phyloP scores from a whole-genome alignment of 257 asterid species.

The Jasminum sambac region DNA sequence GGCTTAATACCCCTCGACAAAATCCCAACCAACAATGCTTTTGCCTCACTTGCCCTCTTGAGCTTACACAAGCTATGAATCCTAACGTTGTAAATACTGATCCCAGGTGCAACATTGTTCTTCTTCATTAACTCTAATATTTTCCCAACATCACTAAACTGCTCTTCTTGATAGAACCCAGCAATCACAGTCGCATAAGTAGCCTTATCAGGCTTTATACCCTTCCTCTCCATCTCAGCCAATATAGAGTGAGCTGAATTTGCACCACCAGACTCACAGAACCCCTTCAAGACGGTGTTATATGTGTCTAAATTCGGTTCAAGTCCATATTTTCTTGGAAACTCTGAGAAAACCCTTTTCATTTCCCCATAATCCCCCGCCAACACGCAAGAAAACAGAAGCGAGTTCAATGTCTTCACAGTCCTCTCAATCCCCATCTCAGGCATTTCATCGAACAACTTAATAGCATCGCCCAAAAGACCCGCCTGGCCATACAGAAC shows the following conservation, averaged over 20 bases:
- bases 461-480: constrained; percentile 49
- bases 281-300: constrained; percentile 66
- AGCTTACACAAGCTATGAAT: constrained; percentile 80
- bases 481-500: constrained; percentile 77
- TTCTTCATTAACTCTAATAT: constrained; percentile 62
- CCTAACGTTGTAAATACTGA: constrained; percentile 60
- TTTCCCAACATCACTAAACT: constrained; percentile 63
- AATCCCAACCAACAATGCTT: constrained; percentile 69
- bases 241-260: constrained; percentile 58
- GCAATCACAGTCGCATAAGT: constrained; percentile 59
- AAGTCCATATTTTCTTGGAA: constrained; percentile 54
- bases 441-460: constrained; percentile 68
- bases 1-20: constrained; percentile 54
- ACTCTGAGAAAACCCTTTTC: constrained; percentile 64
- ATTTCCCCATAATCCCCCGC: constrained; percentile 56
- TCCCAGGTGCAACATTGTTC: constrained; percentile 39
- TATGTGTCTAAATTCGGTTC: constrained; percentile 67
- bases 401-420: constrained; percentile 57
- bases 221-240: constrained; percentile 72
- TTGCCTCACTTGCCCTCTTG: constrained; percentile 62
- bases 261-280: constrained; percentile 61
- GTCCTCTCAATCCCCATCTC: constrained; percentile 46
- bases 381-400: constrained; percentile 61
- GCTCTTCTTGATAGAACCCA: constrained; percentile 69
- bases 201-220: constrained; percentile 45